Percentiles rank a stretch among this genome's conserved stretches.
Evolutionary conservation across 2,329 filamentous ascomycete genomes (phyloP).

Genomic region (Botrytis hyacinthi): DNA sequence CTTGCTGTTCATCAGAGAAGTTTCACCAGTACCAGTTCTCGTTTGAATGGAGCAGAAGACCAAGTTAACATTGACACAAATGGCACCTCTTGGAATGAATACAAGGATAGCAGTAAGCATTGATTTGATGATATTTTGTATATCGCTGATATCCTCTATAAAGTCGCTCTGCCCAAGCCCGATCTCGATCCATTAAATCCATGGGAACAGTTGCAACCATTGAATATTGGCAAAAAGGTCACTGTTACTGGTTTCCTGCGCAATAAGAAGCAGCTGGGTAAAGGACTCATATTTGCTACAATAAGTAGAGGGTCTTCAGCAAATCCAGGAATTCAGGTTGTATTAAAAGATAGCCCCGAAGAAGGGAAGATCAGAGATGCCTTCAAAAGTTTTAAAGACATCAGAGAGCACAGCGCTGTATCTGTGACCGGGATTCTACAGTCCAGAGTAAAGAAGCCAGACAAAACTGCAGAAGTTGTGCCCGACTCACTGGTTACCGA

Average conservation of each 20-base stretch:
- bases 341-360: slow-evolving; percentile 11
- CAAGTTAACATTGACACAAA: slow-evolving; percentile 15
- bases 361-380: slow-evolving; percentile 7
- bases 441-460: slow-evolving; percentile 17
- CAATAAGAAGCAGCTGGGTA: slow-evolving; percentile 64
- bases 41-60: background rate
- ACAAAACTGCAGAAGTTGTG: background rate
- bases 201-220: slow-evolving; percentile 14
- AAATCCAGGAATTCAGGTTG: slow-evolving; percentile 36
- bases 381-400: slow-evolving; percentile 24
- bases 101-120: slow-evolving; percentile 31
- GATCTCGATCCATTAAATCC: slow-evolving; percentile 23
- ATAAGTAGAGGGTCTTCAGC: slow-evolving; percentile 39
- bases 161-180: slow-evolving; percentile 24
- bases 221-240: slow-evolving; percentile 43
- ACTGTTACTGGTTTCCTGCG: slow-evolving; percentile 70
- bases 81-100: slow-evolving; percentile 32
- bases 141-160: slow-evolving; percentile 4
- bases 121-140: background rate
- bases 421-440: slow-evolving; percentile 14
- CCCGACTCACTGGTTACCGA: background rate
- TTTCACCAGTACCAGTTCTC: slow-evolving; percentile 23
- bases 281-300: slow-evolving; percentile 69
- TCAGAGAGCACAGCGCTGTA: slow-evolving; percentile 18
- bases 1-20: slow-evolving; percentile 14